phyloP scores from a whole-genome alignment of 768 basidiomycete species.

The Mycena venus region DNA sequence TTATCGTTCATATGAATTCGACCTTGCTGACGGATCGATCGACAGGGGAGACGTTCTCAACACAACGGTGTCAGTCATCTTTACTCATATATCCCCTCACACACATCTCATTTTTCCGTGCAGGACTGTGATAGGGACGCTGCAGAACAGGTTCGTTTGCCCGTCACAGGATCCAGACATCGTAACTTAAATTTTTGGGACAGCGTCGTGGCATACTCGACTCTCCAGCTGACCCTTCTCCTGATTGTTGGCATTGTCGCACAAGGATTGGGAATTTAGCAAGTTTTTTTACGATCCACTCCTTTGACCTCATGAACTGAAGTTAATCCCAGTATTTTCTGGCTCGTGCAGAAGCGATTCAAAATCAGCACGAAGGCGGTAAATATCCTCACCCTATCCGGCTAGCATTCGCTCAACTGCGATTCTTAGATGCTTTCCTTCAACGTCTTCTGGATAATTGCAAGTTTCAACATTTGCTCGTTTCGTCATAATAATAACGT shows the following conservation, averaged over 20 bases:
- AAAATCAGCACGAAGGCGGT: slow-evolving; percentile 75
- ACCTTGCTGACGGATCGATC: not conserved
- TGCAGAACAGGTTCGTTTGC: slow-evolving; percentile 72
- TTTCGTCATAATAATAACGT: not conserved
- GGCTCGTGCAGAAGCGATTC: slow-evolving; percentile 77
- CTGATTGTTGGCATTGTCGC: slow-evolving; percentile 75
- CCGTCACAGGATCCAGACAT: not conserved
- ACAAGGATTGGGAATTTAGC: slow-evolving; percentile 81
- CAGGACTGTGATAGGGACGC: slow-evolving; percentile 78
- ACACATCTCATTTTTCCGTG: slow-evolving; percentile 2
- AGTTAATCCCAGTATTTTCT: slow-evolving; percentile 61
- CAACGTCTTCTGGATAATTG: slow-evolving; percentile 81
- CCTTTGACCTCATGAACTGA: not conserved
- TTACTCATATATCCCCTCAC: not conserved
- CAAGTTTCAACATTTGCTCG: slow-evolving; percentile 41
- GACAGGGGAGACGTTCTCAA: slow-evolving; percentile 82
- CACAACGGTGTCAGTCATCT: slow-evolving; percentile 73
- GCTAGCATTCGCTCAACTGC: not conserved
- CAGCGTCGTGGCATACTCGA: slow-evolving; percentile 80
- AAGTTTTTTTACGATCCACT: slow-evolving; percentile 31
- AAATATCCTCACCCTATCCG: slow-evolving; percentile 22
- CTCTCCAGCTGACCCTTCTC: slow-evolving; percentile 75
- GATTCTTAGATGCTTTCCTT: slow-evolving; percentile 73
- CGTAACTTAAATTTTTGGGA: not conserved
- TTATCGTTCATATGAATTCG: not conserved